phyloP scores from a whole-genome alignment of 1,284 basidiomycete species.

The Ustilago shanxiensis region DNA sequence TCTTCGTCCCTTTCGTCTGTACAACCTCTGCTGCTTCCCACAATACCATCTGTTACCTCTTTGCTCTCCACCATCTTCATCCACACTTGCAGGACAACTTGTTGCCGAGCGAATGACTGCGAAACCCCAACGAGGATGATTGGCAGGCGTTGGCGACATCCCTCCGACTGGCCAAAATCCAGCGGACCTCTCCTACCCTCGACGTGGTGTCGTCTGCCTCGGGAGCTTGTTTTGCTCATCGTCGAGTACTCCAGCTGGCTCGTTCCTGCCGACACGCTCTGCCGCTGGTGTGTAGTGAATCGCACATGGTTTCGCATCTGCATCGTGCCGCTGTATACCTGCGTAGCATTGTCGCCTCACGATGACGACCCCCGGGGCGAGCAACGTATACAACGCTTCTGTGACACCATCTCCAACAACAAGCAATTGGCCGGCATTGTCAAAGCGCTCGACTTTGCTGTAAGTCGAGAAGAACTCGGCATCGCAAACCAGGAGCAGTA shows the following conservation, averaged over 20 bases:
- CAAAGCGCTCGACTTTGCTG: slow-evolving; percentile 46
- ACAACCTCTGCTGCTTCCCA: background rate
- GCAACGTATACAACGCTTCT: slow-evolving; percentile 40
- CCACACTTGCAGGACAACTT: background rate
- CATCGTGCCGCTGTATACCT: slow-evolving; percentile 32
- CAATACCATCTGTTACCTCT: too few species aligned
- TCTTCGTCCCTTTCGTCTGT: too few species aligned
- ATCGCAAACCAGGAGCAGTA: slow-evolving; percentile 46
- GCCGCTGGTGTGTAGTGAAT: slow-evolving; percentile 30
- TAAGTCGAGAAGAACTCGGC: slow-evolving; percentile 35
- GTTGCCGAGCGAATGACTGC: slow-evolving; percentile 3
- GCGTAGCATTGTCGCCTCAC: slow-evolving; percentile 31
- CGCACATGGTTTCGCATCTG: slow-evolving; percentile 29
- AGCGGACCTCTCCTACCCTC: slow-evolving; percentile 20
- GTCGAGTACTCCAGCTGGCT: slow-evolving; percentile 35
- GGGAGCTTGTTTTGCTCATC: slow-evolving; percentile 28
- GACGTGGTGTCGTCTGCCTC: slow-evolving; percentile 31
- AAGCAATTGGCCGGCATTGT: slow-evolving; percentile 25
- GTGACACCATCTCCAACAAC: slow-evolving; percentile 41
- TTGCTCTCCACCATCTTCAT: background rate
- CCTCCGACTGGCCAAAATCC: slow-evolving; percentile 24
- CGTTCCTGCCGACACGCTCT: slow-evolving; percentile 28
- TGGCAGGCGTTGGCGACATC: slow-evolving; percentile 26
- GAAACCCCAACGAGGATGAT: slow-evolving; percentile 19
- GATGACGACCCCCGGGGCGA: slow-evolving; percentile 28